Evolutionary conservation across 2,329 filamentous ascomycete genomes (phyloP).

Genomic region (Talaromyces sp.): DNA sequence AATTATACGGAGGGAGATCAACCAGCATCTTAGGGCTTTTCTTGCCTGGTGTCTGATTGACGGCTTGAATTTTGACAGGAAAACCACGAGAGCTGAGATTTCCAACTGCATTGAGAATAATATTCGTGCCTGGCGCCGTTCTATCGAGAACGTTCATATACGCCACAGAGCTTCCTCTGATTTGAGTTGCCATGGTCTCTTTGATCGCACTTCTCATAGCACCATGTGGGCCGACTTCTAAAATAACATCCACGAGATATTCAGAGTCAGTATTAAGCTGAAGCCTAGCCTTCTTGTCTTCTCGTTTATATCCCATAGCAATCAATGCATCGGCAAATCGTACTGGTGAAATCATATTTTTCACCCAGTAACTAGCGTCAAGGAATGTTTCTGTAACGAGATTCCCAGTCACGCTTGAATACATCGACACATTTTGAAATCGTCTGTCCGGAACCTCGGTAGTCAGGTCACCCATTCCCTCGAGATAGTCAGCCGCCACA

Average conservation of each 20-base stretch:
- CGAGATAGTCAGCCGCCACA: slow-evolving; percentile 26
- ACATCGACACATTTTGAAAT: slow-evolving; percentile 23
- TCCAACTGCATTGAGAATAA: slow-evolving; percentile 23
- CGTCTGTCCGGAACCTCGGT: slow-evolving; percentile 15
- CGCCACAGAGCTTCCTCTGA: slow-evolving; percentile 17
- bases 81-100: slow-evolving; percentile 22
- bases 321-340: slow-evolving; percentile 25
- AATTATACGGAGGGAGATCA: slow-evolving; percentile 28
- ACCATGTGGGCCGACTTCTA: slow-evolving; percentile 34
- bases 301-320: slow-evolving; percentile 16
- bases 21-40: slow-evolving; percentile 21
- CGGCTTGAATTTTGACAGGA: slow-evolving; percentile 23
- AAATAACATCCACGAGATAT: slow-evolving; percentile 21
- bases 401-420: slow-evolving; percentile 27
- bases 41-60: slow-evolving; percentile 22
- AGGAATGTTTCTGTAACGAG: slow-evolving; percentile 19
- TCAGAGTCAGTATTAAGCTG: slow-evolving; percentile 6
- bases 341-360: slow-evolving; percentile 33
- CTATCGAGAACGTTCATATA: slow-evolving; percentile 29
- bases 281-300: slow-evolving; percentile 1
- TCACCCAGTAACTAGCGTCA: slow-evolving; percentile 29
- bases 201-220: slow-evolving; percentile 30
- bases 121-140: slow-evolving; percentile 20
- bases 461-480: slow-evolving; percentile 22
- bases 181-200: slow-evolving; percentile 22